A percentile compares a stretch with the other conserved stretches of the same genome.
phyloP scores from a whole-genome alignment of 805 yeast species.

The Saccharomycopsis sp. region DNA sequence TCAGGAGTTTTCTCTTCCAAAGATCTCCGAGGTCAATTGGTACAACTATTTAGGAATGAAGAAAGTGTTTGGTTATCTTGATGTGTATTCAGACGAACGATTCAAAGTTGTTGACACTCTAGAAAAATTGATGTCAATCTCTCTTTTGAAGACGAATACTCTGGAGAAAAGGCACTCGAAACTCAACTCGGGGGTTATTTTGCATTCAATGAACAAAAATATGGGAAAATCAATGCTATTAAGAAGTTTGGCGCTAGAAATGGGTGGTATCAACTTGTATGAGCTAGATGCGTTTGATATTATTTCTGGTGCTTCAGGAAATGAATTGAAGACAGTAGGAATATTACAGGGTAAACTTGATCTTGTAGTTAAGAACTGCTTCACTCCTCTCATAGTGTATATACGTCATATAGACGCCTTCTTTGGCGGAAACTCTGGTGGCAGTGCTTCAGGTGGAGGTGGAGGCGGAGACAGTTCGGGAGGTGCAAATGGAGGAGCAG shows the following conservation, averaged over 20 bases:
- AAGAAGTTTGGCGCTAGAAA: conserved; percentile 42
- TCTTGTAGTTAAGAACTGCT: conserved; percentile 40
- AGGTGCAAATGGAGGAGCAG: not conserved
- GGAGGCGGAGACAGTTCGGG: not conserved
- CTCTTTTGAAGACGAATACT: conserved; percentile 29
- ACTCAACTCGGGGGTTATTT: conserved; percentile 51
- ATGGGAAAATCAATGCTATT: conserved; percentile 74
- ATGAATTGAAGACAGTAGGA: conserved; percentile 76
- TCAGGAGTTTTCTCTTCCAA: conserved; percentile 31
- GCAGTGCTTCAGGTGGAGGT: not conserved
- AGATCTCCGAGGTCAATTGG: conserved; percentile 34
- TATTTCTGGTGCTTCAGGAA: conserved; percentile 47
- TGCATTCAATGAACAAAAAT: conserved; percentile 65
- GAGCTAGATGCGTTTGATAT: conserved; percentile 67
- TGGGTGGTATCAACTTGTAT: conserved; percentile 56
- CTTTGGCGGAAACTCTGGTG: conserved; percentile 34
- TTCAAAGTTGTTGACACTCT: conserved; percentile 48
- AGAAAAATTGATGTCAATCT: conserved; percentile 48
- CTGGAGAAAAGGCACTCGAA: conserved; percentile 16
- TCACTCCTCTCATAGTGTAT: conserved; percentile 44
- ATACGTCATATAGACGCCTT: conserved; percentile 71
- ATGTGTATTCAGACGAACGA: conserved; percentile 22
- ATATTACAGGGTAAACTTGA: conserved; percentile 71
- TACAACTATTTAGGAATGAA: conserved; percentile 40
- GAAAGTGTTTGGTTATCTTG: conserved; percentile 32